Evolutionary conservation across 306 rosid species (phyloP), one percentile per base, ranked within the genome.

Genomic region (Glycine tomentella): DNA sequence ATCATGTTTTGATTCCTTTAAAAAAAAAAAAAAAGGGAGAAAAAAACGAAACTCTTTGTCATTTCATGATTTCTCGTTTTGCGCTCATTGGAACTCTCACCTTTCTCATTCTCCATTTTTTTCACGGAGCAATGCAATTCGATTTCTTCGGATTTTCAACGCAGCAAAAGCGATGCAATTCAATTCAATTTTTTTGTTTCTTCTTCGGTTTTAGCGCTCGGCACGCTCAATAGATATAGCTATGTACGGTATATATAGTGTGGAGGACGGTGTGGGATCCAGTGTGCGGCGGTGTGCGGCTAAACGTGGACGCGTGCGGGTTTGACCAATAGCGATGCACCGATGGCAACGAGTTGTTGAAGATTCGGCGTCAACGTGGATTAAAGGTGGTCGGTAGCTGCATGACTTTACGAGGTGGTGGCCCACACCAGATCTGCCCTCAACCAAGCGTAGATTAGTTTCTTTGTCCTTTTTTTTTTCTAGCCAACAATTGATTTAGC

Each of bases 101-200:
- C 87, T 83, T 83, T 36, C 11, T 83, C 72, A 0, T 80, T 51
- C 20, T 86, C 78, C 87, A 83, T 83, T 34, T 56, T 83, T 34
- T 56, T 42, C n/a, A 3, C 17, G 2, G 34, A 12, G 10, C 1
- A 34, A 64, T 3, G 8, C 64, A 8, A 20, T 8, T 58, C 64
- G 8, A 2, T 58, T 58, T 55, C 25, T 17, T 12, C 6, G 12
- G 0, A 82, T 78, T 34, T 58, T 44, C 33, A 20, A 20, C 25
- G 25, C 25, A 20, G 25, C 25, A 20, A 20, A 20, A 20, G 25
- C 25, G 1, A 20, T 20, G 25, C 25, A 20, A 20, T 20, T 3
- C 42, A 59, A 59, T 17, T 59, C 14, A 25, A 59, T n/a, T 20
- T 20, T 61, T 61, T 0, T 61, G 3, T 61, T 61, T 31, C 14